Percentiles rank a stretch among this genome's conserved stretches.
Evolutionary conservation across 2,329 filamentous ascomycete genomes (phyloP).

Genomic region (Waltergamsia citrina): DNA sequence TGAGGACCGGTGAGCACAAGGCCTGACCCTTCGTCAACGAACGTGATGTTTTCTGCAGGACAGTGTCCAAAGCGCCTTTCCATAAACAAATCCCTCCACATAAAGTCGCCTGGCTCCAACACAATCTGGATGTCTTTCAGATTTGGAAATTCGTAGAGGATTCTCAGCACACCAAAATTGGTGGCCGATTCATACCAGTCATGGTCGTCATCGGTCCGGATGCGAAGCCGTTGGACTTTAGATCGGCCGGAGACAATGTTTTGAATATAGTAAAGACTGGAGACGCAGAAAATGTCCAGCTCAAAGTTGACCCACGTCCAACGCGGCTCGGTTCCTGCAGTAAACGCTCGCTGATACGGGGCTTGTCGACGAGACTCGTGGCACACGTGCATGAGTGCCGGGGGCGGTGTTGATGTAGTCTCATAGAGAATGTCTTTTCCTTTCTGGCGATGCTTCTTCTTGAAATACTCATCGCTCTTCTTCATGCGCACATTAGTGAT

Average conservation of each 20-base stretch:
- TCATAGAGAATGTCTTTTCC: constrained; percentile 5
- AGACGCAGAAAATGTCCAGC: constrained; percentile 5
- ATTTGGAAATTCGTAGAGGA: constrained; percentile 3
- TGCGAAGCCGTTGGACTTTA: constrained; percentile 5
- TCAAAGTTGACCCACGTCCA: constrained; percentile 8
- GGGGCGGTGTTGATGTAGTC: constrained; percentile 3
- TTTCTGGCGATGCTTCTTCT: neutral
- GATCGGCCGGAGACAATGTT: constrained; percentile 4
- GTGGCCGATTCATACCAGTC: constrained; percentile 5
- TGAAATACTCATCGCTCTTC: constrained; percentile 2
- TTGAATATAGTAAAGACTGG: constrained; percentile 1
- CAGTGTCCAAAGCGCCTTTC: neutral
- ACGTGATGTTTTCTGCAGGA: constrained; percentile 4
- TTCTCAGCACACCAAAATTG: neutral
- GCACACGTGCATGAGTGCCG: constrained; percentile 4
- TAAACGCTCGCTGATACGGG: constrained; percentile 4
- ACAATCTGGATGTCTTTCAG: constrained; percentile 5
- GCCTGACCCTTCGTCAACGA: constrained; percentile 3
- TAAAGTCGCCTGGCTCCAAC: constrained; percentile 2
- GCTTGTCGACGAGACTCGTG: constrained; percentile 5
- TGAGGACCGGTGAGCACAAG: constrained; percentile 5
- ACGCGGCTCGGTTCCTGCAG: constrained; percentile 5
- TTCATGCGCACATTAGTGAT: constrained; percentile 1
- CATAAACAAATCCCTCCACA: constrained; percentile 1
- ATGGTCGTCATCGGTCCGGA: constrained; percentile 5